Evolutionary conservation across 2,329 filamentous ascomycete genomes (phyloP), one percentile per base, ranked within the genome.

Genomic region (Ophiostoma ulmi): DNA sequence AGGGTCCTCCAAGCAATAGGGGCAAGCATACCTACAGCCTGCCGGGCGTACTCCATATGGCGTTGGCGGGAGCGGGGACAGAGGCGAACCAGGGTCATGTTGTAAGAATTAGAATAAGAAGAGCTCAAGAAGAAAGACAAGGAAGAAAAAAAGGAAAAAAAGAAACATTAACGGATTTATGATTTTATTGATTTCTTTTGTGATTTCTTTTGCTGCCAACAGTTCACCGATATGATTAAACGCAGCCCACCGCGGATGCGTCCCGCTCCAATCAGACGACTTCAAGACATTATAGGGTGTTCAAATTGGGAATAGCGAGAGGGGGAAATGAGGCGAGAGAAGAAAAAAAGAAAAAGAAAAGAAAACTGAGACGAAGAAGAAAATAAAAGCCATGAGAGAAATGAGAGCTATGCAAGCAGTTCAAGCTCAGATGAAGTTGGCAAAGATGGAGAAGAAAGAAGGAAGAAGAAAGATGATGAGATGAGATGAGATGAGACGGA

Each of bases 221-320:
- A 7, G 41, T 44, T 48, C 41, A 38, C 7, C 11, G 38, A 39
- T 6, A 39, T 1, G 26, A 39, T 39, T 13, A 48, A 48, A 48
- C 44, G 17, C n/a, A 22, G 22, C 8, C 52, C 52, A 58, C 52
- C 35, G 17, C 35, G 63, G 36, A 22, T 65, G 63, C 36, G 63
- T n/a, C 36, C 63, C 63, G 63, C 63, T 38, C 63, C 63, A 65
- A 65, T 65, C 63, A 65, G 26, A 31, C 31, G 61, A 7, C 61
- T 36, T 35, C 17, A n/a, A 7, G 35, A 64, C 61, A 64, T 58
- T 20, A 55, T 6, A 17, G 52, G 52, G 52, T 58, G 26, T 4
- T 22, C 52, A 22, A 8, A 58, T 58, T 58, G 22, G 52, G 52
- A 26, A 58, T 58, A 58, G 52, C n/a, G 52, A 22, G n/a, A 58